Conservation (phyloP, 2,329 filamentous ascomycete species). For the Ustulina deusta region DNA sequence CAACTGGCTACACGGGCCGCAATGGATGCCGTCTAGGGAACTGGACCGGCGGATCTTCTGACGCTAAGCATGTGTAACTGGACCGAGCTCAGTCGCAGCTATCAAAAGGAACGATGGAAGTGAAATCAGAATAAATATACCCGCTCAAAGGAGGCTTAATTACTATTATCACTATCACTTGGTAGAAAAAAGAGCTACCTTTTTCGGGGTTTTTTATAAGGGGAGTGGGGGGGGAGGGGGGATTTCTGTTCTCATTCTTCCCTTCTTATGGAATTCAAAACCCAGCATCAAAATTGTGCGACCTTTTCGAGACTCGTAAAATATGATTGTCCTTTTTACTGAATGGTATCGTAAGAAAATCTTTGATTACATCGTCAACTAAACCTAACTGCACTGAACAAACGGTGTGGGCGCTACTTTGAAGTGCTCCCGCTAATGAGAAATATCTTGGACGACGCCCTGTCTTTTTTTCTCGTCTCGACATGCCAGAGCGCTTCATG, state of each 20-base stretch:
- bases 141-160: background rate
- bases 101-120: background rate
- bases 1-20: constrained; percentile 82
- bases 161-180: background rate
- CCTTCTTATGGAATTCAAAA: background rate
- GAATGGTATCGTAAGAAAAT: constrained; percentile 62
- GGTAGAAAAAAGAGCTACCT: background rate
- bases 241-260: no score
- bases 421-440: constrained; percentile 47
- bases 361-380: constrained; percentile 54
- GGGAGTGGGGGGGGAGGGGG: no score
- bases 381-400: constrained; percentile 51
- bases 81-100: background rate
- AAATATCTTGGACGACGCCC: constrained; percentile 46
- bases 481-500: constrained; percentile 38
- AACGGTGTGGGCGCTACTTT: constrained; percentile 51
- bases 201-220: background rate
- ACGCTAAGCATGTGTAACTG: background rate
- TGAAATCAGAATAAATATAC: background rate
- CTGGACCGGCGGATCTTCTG: constrained; percentile 28
- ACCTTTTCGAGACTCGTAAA: background rate
- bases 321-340: constrained; percentile 36
- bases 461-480: constrained; percentile 31
- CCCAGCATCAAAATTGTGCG: no score
- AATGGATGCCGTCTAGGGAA: constrained; percentile 76